phyloP scores from a whole-genome alignment of 2,329 filamentous ascomycete genomes.

The Elsinoe batatas region DNA sequence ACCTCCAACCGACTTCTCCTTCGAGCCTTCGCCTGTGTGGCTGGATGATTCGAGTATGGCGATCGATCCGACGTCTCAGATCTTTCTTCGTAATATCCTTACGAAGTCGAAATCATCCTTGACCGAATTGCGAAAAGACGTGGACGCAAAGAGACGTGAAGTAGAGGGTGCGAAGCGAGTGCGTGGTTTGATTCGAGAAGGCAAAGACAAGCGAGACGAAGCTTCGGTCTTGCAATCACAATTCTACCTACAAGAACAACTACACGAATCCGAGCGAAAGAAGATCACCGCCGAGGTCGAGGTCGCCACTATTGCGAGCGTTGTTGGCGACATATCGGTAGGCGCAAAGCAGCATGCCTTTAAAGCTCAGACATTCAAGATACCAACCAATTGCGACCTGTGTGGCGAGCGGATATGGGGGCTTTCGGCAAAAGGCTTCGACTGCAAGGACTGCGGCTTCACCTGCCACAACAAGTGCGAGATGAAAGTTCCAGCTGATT shows the following conservation, averaged over 20 bases:
- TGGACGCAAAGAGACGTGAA: slow-evolving; percentile 77
- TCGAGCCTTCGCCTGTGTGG: slow-evolving; percentile 95
- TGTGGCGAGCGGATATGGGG: slow-evolving; percentile 98
- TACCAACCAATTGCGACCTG: slow-evolving; percentile 94
- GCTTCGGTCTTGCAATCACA: slow-evolving; percentile 74
- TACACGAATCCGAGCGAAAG: slow-evolving; percentile 76
- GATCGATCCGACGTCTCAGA: slow-evolving; percentile 74
- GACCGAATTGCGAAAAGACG: slow-evolving; percentile 68
- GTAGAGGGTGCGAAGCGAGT: slow-evolving; percentile 66
- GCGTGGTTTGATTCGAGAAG: slow-evolving; percentile 68
- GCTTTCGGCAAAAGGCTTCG: slow-evolving; percentile 88
- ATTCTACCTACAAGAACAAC: slow-evolving; percentile 71
- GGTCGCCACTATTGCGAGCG: slow-evolving; percentile 80
- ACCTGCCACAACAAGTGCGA: slow-evolving; percentile 98
- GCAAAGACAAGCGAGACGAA: slow-evolving; percentile 81
- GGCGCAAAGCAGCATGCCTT: slow-evolving; percentile 95
- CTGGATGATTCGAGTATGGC: slow-evolving; percentile 85
- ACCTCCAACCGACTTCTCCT: slow-evolving; percentile 73
- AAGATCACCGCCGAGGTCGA: slow-evolving; percentile 86
- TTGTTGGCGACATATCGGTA: slow-evolving; percentile 83
- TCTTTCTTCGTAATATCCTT: slow-evolving; percentile 84
- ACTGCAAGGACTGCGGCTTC: slow-evolving; percentile 93
- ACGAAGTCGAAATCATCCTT: slow-evolving; percentile 81
- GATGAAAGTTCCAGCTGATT: slow-evolving; percentile 95
- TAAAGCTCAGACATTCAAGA: slow-evolving; percentile 98